A percentile compares a stretch with the other conserved stretches of the same genome.
Evolutionary conservation across 306 rosid genomes (phyloP).

Genomic region (Chamaecrista fasciculata): DNA sequence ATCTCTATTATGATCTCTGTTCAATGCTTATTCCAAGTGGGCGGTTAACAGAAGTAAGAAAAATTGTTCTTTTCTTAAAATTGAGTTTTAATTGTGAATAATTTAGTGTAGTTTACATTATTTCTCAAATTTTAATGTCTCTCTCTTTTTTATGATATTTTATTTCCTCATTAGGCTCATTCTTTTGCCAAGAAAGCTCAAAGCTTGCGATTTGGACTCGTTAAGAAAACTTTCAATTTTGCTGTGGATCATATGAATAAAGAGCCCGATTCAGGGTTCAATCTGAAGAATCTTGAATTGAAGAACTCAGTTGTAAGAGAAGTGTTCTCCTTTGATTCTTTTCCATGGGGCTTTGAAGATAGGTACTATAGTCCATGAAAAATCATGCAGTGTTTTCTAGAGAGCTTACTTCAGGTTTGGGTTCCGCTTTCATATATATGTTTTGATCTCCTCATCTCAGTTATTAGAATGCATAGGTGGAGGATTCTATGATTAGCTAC

Average conservation of each 20-base stretch:
- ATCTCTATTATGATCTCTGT: conserved; percentile 72
- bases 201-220: conserved; percentile 58
- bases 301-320: conserved; percentile 50
- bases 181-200: conserved; percentile 83
- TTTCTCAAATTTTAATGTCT: conserved; percentile 4
- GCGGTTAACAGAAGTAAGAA: conserved; percentile 57
- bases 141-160: conserved; percentile 9
- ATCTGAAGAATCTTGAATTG: conserved; percentile 47
- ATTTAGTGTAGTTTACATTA: not conserved
- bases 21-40: conserved; percentile 70
- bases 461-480: conserved; percentile 5
- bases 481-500: not conserved
- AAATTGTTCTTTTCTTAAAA: no score
- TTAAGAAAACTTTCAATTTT: conserved; percentile 54
- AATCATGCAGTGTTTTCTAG: conserved; percentile 82
- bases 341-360: conserved; percentile 55
- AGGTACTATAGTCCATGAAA: conserved; percentile 80
- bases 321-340: conserved; percentile 53
- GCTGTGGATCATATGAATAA: conserved; percentile 46
- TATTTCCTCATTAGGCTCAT: conserved; percentile 61
- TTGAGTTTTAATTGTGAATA: no score
- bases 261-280: conserved; percentile 40
- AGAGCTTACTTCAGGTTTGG: conserved; percentile 90
- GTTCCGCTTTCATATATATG: conserved; percentile 20
- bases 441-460: conserved; percentile 12